Evolutionary conservation across 2,329 filamentous ascomycete species (phyloP).

Genomic region (Venturia carpophila): DNA sequence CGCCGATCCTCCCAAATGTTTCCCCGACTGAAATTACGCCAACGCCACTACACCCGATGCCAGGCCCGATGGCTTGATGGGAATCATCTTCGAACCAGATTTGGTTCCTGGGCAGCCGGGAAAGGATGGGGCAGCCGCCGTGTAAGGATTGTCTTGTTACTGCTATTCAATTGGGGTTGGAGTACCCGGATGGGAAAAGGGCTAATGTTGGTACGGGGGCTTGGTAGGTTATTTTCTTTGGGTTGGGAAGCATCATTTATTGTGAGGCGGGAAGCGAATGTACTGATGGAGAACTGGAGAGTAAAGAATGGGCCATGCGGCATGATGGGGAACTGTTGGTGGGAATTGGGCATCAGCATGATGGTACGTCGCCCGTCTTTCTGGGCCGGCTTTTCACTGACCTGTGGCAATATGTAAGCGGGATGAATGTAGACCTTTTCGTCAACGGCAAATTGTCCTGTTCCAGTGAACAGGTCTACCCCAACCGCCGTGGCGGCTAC

Average conservation of each 20-base stretch:
- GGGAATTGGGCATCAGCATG: conserved; percentile 9
- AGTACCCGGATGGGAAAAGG: conserved; percentile 9
- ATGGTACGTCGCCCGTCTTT: neutral
- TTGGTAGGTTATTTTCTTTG: neutral
- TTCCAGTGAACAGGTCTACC: conserved; percentile 12
- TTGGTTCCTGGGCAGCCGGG: neutral
- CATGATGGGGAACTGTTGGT: conserved; percentile 9
- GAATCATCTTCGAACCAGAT: conserved; percentile 13
- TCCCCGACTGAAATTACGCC: conserved; percentile 10
- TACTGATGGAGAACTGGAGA: neutral
- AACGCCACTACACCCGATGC: conserved; percentile 10
- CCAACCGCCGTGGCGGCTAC: conserved; percentile 11
- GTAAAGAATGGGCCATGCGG: conserved; percentile 1
- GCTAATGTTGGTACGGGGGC: conserved; percentile 12
- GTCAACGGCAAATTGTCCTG: conserved; percentile 15
- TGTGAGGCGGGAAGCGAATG: no score
- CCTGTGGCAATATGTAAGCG: neutral
- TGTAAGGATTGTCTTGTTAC: conserved; percentile 12
- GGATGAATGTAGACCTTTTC: conserved; percentile 1
- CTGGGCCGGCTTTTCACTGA: neutral
- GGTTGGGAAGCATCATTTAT: neutral
- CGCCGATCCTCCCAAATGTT: neutral
- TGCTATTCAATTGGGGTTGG: conserved; percentile 6
- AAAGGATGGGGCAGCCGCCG: conserved; percentile 10
- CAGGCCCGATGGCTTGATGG: neutral